Conservation (phyloP, 2,329 filamentous ascomycete genomes). For the Zymoseptoria passerinii region DNA sequence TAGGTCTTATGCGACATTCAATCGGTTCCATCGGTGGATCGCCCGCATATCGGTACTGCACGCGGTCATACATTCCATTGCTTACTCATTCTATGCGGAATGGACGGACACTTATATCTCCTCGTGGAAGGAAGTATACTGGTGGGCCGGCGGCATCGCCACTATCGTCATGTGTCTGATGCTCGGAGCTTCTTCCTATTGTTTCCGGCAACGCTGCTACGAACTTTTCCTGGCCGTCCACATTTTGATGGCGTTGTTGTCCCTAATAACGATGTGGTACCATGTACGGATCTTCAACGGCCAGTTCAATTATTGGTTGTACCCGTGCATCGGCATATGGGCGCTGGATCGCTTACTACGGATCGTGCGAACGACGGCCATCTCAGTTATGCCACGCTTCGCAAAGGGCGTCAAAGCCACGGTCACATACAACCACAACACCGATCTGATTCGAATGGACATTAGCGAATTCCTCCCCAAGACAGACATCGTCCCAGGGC, state of each 20-base stretch:
- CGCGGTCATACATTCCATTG: constrained; percentile 54
- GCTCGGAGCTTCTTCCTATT: constrained; percentile 43
- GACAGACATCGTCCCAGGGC: constrained; percentile 35
- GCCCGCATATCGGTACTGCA: constrained; percentile 55
- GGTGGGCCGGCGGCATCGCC: constrained; percentile 43
- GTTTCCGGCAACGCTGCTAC: constrained; percentile 46
- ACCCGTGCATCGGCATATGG: constrained; percentile 45
- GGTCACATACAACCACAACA: constrained; percentile 37
- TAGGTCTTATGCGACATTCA: constrained; percentile 53
- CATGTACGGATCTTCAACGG: constrained; percentile 48
- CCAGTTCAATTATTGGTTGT: constrained; percentile 44
- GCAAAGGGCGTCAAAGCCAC: constrained; percentile 25
- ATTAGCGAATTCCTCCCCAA: constrained; percentile 31
- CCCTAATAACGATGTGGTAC: constrained; percentile 45
- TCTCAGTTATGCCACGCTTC: constrained; percentile 33
- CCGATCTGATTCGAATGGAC: constrained; percentile 42
- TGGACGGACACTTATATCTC: constrained; percentile 6
- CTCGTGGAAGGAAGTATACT: constrained; percentile 39
- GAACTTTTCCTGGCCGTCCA: constrained; percentile 45
- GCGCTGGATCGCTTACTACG: constrained; percentile 42
- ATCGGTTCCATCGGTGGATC: constrained; percentile 59
- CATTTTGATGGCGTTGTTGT: constrained; percentile 44
- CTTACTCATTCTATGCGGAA: constrained; percentile 39
- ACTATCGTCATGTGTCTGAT: constrained; percentile 40
- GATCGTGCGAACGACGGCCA: constrained; percentile 36